Conservation (phyloP, 2,329 filamentous ascomycete species). For the Periconia macrospinosa region DNA sequence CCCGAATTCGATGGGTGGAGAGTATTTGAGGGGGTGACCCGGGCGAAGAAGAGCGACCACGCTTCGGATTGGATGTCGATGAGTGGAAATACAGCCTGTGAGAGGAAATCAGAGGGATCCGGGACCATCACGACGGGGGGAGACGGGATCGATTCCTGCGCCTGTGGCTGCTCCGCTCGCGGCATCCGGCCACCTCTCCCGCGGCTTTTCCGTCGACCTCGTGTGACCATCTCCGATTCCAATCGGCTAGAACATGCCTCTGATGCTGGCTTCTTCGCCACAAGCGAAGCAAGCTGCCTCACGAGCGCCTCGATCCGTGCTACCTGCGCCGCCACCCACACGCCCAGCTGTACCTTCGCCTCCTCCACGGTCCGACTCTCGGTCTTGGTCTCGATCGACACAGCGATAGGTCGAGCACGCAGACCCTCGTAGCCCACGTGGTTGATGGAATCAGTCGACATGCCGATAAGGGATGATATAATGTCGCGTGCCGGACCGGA, state of each 20-base stretch:
- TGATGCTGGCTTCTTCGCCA: slow-evolving; percentile 6
- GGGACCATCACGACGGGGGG: slow-evolving; percentile 3
- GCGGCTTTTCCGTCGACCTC: slow-evolving; percentile 12
- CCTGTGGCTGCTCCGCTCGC: slow-evolving; percentile 4
- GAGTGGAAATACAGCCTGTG: slow-evolving; percentile 11
- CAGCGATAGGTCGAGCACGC: slow-evolving; percentile 13
- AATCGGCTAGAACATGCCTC: slow-evolving; percentile 4
- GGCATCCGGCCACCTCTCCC: slow-evolving; percentile 8
- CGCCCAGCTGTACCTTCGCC: slow-evolving; percentile 18
- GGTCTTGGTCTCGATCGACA: slow-evolving; percentile 21
- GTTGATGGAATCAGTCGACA: slow-evolving; percentile 16
- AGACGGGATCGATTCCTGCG: slow-evolving; percentile 6
- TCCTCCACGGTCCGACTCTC: slow-evolving; percentile 16
- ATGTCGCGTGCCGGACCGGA: slow-evolving; percentile 13
- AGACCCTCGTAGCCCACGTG: slow-evolving; percentile 17
- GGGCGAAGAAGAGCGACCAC: slow-evolving; percentile 14
- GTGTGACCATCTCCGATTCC: slow-evolving; percentile 11
- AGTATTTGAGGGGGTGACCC: slow-evolving; percentile 6
- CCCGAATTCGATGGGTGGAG: slow-evolving; percentile 2
- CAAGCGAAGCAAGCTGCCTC: slow-evolving; percentile 5
- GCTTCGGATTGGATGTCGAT: slow-evolving; percentile 11
- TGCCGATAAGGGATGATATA: slow-evolving; percentile 15
- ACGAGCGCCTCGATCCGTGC: slow-evolving; percentile 12
- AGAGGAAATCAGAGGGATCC: slow-evolving; percentile 9
- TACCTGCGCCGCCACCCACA: slow-evolving; percentile 16